Base-by-base conservation (phyloP, 495 filamentous ascomycete genomes). In the Xylaria intraflava region DNA sequence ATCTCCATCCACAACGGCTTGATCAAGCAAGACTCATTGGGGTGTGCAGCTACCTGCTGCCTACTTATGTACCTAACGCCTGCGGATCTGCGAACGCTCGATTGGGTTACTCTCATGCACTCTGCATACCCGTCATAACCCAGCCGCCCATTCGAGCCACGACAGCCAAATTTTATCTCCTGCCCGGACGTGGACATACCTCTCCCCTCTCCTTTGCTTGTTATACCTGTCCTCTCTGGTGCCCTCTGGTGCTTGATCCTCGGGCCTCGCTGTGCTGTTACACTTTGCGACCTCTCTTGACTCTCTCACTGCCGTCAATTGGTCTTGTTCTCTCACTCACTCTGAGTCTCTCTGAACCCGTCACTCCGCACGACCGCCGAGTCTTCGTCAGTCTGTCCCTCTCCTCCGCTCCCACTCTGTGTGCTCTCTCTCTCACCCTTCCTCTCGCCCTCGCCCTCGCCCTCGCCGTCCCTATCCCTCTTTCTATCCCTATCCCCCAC, bases 81-180 rank as follows among this genome's bases (percentile, higher is more conserved):
- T 65, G 57, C 60, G 66, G 69, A 72, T 65, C 72, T 71, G 64
- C 64, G 62, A 66, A 64, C 53, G 46, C 63, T 68, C 59, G 63
- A 77, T 77, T 77, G 72, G 74, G 72, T 73, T 70, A 71, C 64
- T 43, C 61, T 60, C 64, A 65, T 74, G 74, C 72, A 74, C 46
- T 64, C 74, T 75, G 73, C 73, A 75, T 65, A 66, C 69, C 66
- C 67, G 63, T 69, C 67, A 69, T 68, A 71, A 69, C 69, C 72
- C 57, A 69, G 72, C 69, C 67, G 71, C 65, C 76, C 72, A 81
- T 76, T 80, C 75, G 78, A 81, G 78, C 78, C 78, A 81, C 78
- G 78, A 81, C 78, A 81, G 46, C 60, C 46, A 61, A 62, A 52
- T 57, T 57, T 56, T 53, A 43, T 57, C 57, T 44, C 46, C 44